These are phyloP conservation scores for Thelephora ganbajun DNA, from an alignment of 768 basidiomycete species.

Conservation along the genomic window DNA sequence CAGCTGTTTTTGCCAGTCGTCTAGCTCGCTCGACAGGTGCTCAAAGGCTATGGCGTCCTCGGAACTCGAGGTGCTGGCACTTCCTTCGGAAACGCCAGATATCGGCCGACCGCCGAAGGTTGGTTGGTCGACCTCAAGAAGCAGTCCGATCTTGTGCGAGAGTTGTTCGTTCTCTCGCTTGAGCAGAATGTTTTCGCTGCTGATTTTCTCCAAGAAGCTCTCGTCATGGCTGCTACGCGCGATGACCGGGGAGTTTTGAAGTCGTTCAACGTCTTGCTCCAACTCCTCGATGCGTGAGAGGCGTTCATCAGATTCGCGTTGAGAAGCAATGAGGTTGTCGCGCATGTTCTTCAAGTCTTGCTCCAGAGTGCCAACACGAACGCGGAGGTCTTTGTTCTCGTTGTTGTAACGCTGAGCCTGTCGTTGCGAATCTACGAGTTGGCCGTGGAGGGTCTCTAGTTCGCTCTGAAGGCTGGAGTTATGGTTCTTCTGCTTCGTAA, in stretches of 20 bases:
- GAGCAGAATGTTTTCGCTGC: conserved; percentile 65
- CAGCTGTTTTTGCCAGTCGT: conserved; percentile 78
- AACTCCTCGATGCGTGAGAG: conserved; percentile 66
- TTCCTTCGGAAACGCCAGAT: conserved; percentile 42
- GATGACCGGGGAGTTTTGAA: conserved; percentile 58
- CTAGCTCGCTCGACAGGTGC: conserved; percentile 66
- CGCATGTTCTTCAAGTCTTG: conserved; percentile 60
- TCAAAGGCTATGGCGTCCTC: conserved; percentile 70
- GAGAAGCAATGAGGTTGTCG: conserved; percentile 54
- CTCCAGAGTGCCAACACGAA: conserved; percentile 61
- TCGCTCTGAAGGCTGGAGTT: conserved; percentile 78
- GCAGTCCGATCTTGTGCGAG: conserved; percentile 80
- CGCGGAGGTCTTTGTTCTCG: conserved; percentile 67
- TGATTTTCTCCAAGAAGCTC: conserved; percentile 67
- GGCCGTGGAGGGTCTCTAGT: conserved; percentile 55
- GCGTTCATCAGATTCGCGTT: conserved; percentile 71
- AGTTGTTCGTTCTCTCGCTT: conserved; percentile 81
- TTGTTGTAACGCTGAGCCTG: conserved; percentile 55
- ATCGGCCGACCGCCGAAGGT: conserved; percentile 49
- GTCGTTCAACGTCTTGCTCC: conserved; percentile 63
- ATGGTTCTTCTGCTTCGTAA: conserved; percentile 77
- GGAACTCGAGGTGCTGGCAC: conserved; percentile 67
- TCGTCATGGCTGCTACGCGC: conserved; percentile 69
- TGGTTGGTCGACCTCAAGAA: conserved; percentile 78
- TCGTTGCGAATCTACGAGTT: conserved; percentile 67